Evolutionary conservation across 805 yeast species (phyloP).

Genomic region (Candida coquimbonensis): DNA sequence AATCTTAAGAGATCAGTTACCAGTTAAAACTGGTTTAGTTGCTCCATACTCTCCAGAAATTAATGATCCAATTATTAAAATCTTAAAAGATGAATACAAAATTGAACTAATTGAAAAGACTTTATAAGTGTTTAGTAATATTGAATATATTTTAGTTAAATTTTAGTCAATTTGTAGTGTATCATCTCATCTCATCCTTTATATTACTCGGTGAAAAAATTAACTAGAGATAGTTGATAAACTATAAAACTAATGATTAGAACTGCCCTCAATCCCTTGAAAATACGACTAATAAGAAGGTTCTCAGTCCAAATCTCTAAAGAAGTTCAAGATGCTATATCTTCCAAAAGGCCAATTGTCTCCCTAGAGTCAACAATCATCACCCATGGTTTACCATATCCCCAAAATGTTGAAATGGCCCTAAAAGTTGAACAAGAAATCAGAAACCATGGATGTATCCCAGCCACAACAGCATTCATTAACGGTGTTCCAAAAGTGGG

Average conservation of each 20-base stretch:
- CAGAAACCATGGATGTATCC: conserved; percentile 59
- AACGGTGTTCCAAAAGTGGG: conserved; percentile 72
- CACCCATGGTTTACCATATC: conserved; percentile 85
- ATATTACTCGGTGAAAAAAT: not conserved
- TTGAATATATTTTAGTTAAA: not conserved
- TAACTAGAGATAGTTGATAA: not conserved
- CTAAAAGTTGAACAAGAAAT: conserved; percentile 53
- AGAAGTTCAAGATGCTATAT: conserved; percentile 60
- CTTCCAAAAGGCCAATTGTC: conserved; percentile 57
- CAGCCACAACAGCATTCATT: conserved; percentile 80
- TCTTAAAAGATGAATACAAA: conserved; percentile 82
- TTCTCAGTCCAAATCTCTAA: conserved; percentile 21
- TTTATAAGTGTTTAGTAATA: conserved; percentile 9
- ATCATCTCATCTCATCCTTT: too few relatives aligned
- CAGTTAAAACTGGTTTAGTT: conserved; percentile 71
- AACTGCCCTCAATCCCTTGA: not conserved
- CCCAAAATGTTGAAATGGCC: conserved; percentile 72
- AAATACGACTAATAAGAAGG: not conserved
- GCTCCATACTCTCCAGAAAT: conserved; percentile 92
- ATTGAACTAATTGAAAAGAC: conserved; percentile 89
- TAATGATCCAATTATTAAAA: conserved; percentile 85
- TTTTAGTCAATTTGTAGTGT: too few relatives aligned
- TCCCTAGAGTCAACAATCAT: conserved; percentile 83
- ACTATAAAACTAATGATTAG: not conserved
- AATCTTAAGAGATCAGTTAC: conserved; percentile 69